Percentiles rank a stretch among this genome's conserved stretches.
phyloP scores from a whole-genome alignment of 2,329 filamentous ascomycete genomes.

The Claviceps spartinae region DNA sequence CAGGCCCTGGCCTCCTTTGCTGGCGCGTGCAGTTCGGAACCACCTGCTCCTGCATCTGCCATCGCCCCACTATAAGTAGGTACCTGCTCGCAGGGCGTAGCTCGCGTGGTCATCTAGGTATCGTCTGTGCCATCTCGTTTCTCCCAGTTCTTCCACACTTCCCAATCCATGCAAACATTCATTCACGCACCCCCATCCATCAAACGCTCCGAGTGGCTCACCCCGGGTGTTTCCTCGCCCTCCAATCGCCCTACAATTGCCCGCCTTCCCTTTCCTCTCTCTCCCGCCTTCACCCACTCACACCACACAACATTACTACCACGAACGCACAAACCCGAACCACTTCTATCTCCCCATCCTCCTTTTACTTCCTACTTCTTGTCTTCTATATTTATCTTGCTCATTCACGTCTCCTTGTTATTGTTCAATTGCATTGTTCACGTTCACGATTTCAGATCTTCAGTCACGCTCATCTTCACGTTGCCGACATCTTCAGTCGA shows the following conservation, averaged over 20 bases:
- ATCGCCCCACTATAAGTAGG: slow-evolving; percentile 5
- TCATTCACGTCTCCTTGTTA: background rate
- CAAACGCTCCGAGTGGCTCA: background rate
- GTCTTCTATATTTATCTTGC: background rate
- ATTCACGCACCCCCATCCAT: background rate
- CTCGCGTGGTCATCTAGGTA: background rate
- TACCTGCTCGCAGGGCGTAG: background rate
- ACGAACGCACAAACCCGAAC: background rate
- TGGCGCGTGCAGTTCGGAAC: no score
- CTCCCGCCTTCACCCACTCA: background rate
- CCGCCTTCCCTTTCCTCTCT: slow-evolving; percentile 4
- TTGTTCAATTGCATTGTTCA: no score
- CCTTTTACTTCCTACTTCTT: background rate
- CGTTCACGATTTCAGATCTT: no score
- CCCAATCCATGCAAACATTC: background rate
- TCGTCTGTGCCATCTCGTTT: background rate
- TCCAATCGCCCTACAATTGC: slow-evolving; percentile 1
- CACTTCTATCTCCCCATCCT: background rate
- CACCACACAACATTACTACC: background rate
- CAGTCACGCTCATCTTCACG: no score
- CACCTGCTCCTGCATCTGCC: slow-evolving; percentile 3
- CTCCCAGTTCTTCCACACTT: slow-evolving; percentile 5
- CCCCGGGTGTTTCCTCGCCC: background rate
- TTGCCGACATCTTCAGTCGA: no score
- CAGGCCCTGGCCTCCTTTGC: no score